Percentiles rank a stretch among this genome's conserved stretches.
phyloP scores from a whole-genome alignment of 176 grass and related monocot species.

The Poa pratensis region DNA sequence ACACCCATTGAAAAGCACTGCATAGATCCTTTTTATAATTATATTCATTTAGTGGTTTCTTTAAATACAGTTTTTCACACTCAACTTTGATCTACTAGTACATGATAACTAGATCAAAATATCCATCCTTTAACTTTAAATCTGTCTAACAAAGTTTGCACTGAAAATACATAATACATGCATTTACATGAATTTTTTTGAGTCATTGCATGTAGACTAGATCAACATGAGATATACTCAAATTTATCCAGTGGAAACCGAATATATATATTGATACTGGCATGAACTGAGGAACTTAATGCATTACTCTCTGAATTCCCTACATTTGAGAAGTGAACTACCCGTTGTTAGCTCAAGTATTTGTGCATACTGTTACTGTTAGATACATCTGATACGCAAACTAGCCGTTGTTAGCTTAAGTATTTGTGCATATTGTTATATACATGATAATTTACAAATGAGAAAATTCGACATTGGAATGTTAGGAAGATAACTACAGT shows the following conservation, averaged over 20 bases:
- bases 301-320: background rate
- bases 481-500: background rate
- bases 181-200: background rate
- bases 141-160: background rate
- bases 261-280: background rate
- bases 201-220: background rate
- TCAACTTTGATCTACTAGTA: background rate
- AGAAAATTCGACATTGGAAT: background rate
- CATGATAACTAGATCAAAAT: background rate
- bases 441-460: background rate
- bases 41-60: background rate
- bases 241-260: background rate
- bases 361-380: background rate
- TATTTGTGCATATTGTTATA: background rate
- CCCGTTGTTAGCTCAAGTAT: background rate
- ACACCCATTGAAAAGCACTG: background rate
- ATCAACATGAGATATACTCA: conserved; percentile 11
- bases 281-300: background rate
- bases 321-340: background rate
- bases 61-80: background rate
- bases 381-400: background rate
- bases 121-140: background rate
- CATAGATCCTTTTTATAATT: background rate
- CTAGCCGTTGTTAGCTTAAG: background rate
- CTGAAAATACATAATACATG: background rate